Base-by-base conservation (phyloP, 805 yeast genomes). In the Debaryomyces tyrocola region DNA sequence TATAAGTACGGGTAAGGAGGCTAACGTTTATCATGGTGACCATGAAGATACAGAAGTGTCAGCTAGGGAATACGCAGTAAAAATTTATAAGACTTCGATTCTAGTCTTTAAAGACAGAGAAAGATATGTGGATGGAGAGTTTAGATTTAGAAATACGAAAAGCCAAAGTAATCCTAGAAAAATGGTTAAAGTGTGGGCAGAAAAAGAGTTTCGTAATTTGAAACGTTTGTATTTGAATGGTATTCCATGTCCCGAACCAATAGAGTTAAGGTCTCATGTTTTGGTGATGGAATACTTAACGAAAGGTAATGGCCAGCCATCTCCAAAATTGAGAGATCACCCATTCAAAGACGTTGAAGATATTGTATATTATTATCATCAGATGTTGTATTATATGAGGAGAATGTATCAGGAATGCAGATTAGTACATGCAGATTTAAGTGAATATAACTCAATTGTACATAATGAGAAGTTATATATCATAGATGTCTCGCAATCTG, bases 101-200 rank as follows among this genome's bases (percentile, higher is more conserved):
- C 71, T 94, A 51, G 97, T 94, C n/a, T 94, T 94, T 70, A 94
- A 91, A 63, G 99, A 94, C 64, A 75, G 99, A 46, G 98, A 95
- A 59, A 70, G 97, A 56, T 94, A 94, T 59, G 98, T 94, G 14
- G 91, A 87, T 62, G 99, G 99, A 33, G 99, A 94, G 69, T 92
- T 82, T 66, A 74, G 99, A 46, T 94, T 94, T 69, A 74, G 97
- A 59, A 87, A 88, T 60, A 78, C 88, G 6, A 89, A 92, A 56
- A 80, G 78, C 47, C 90, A 88, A 58, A 90, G 90, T 54, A 94
- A 94, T 60, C 98, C 98, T 8, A 78, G 99, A 60, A 92, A 92
- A 62, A 92, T 94, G 97, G 96, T 94, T 51, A 90, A 89, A 64
- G 79, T 91, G 20, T 94, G 99, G 99, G 98, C 99, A 0, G 99